Base-by-base conservation (phyloP, 495 filamentous ascomycete species). In the Schizothecium vesticola region DNA sequence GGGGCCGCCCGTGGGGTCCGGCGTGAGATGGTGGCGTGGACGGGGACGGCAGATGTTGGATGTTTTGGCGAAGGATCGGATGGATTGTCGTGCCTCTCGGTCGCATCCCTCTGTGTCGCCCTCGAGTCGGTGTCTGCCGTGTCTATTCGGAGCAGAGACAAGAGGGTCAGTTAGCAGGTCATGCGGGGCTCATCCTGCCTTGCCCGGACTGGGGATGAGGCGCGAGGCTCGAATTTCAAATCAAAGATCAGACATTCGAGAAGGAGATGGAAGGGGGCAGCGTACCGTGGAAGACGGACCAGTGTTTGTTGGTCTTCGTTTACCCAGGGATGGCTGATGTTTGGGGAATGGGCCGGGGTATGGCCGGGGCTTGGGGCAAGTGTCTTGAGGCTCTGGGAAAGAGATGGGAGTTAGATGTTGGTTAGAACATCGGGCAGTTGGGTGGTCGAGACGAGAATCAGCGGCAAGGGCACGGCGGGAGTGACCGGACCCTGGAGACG, bases 191-290 rank as follows among this genome's bases (percentile, higher is more conserved):
- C 43, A 8, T 51, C 43, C 43, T 51, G 43, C 19, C 6, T n/a
- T 51, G 19, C 5, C 43, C 43, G 16, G 43, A 51, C 43, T 51
- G 6, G 33, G 13, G 43, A 51, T n/a, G 43, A 51, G 43, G 43
- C 43, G 19, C 43, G 16, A 51, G 19, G 43, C 8, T 51, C 43
- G 43, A 51, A 51, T 51, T n/a, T 51, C 16, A 51, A 51, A 51
- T 51, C 43, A 51, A 51, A n/a, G 43, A 51, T n/a, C 19, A 51
- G 7, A 51, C 43, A 9, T 51, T 28, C 25, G 63, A 36, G 33
- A 65, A 26, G 25, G 63, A 58, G 51, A 65, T 65, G 63, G 63
- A 29, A 65, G 43, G 56, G 64, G 64, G 22, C 9, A 36, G 64
- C 64, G 64, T 22, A 65, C 64, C 64, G 56, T 56, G 57, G 23